Percentiles rank a stretch among this genome's conserved stretches.
Evolutionary conservation across 306 rosid genomes (phyloP).

Genomic region (Lathyrus oleraceus): DNA sequence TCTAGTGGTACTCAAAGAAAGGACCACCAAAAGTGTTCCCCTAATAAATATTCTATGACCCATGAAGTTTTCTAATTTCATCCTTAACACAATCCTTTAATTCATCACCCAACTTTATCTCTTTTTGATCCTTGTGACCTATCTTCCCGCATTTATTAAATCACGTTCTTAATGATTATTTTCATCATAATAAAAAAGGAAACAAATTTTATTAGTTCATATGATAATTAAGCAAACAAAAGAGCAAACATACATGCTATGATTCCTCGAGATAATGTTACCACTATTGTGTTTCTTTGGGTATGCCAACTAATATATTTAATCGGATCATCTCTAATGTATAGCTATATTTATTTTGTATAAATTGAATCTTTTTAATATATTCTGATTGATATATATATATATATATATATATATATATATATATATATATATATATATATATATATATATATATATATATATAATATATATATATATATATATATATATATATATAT

Average conservation of each 20-base stretch:
- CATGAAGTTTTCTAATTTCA: conserved; percentile 50
- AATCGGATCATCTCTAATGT: too few species aligned
- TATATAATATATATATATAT: too few species aligned
- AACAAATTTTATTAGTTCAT: background rate
- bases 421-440: too few species aligned
- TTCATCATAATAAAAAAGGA: background rate
- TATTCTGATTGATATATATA: too few species aligned
- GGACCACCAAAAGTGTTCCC: conserved; percentile 62
- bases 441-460: too few species aligned
- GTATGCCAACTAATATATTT: too few species aligned
- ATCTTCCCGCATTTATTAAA: background rate
- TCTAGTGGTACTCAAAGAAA: conserved; percentile 36
- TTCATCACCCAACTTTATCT: conserved; percentile 42
- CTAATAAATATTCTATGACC: conserved; percentile 58
- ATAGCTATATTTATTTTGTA: too few species aligned
- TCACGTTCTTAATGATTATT: background rate
- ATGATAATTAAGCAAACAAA: conserved; percentile 28
- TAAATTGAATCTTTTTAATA: too few species aligned
- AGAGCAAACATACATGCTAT: conserved; percentile 28
- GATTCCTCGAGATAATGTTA: conserved; percentile 34
- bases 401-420: too few species aligned
- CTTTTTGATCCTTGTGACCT: conserved; percentile 13
- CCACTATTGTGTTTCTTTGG: conserved; percentile 28
- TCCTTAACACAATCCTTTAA: conserved; percentile 38
- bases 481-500: too few species aligned